These are phyloP conservation scores for Fusarium pseudograminearum DNA, from an alignment of 2,329 filamentous ascomycete species.

Conservation along the genomic window DNA sequence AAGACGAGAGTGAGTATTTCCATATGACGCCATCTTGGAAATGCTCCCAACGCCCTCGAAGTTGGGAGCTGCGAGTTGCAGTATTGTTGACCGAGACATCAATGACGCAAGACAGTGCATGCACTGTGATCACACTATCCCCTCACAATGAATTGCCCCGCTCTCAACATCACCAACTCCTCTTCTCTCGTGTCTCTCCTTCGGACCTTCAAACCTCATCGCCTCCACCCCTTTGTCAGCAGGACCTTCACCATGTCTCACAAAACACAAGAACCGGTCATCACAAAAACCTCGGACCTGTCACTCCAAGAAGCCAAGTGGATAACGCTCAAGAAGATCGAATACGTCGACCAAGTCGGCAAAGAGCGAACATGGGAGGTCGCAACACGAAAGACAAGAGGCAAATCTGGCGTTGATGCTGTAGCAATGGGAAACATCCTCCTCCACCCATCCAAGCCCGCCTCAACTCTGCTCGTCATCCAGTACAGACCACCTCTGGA, in stretches of 20 bases:
- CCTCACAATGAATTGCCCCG: neutral
- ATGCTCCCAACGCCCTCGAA: too few relatives aligned
- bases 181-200: neutral
- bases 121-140: neutral
- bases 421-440: slow-evolving; percentile 48
- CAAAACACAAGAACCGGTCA: slow-evolving; percentile 43
- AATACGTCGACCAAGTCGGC: slow-evolving; percentile 47
- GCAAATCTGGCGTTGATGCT: slow-evolving; percentile 42
- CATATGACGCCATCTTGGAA: neutral
- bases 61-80: neutral
- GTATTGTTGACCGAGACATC: neutral
- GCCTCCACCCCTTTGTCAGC: neutral
- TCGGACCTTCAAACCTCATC: neutral
- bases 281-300: slow-evolving; percentile 44
- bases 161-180: neutral
- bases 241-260: slow-evolving; percentile 25
- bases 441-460: slow-evolving; percentile 43
- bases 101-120: neutral
- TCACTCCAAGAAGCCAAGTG: slow-evolving; percentile 41
- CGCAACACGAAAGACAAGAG: slow-evolving; percentile 45
- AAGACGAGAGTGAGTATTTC: neutral
- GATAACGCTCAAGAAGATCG: slow-evolving; percentile 46
- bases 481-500: slow-evolving; percentile 47
- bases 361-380: slow-evolving; percentile 46
- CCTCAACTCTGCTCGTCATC: slow-evolving; percentile 46